Conservation (phyloP, 352 stramenopile species). For the Peronospora belbahrii region DNA sequence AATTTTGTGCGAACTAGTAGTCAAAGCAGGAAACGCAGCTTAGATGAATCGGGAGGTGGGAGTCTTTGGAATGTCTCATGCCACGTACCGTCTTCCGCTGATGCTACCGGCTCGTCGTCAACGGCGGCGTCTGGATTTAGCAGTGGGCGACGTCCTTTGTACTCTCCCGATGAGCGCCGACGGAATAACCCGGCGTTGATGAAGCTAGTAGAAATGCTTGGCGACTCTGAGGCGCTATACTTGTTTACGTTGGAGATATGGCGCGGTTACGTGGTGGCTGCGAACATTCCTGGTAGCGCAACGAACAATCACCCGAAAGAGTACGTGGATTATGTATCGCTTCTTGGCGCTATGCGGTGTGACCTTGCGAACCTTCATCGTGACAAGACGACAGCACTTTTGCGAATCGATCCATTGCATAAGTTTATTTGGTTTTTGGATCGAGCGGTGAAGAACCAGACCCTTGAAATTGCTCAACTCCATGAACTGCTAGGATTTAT, state of each 20-base stretch:
- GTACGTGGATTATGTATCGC: slow-evolving; percentile 79
- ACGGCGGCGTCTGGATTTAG: slow-evolving; percentile 21
- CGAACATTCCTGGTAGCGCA: slow-evolving; percentile 56
- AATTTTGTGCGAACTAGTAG: slow-evolving; percentile 9
- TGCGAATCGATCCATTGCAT: slow-evolving; percentile 71
- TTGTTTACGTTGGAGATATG: slow-evolving; percentile 70
- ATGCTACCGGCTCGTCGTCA: slow-evolving; percentile 19
- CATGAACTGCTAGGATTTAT: slow-evolving; percentile 67
- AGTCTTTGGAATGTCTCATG: slow-evolving; percentile 64
- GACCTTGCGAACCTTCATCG: slow-evolving; percentile 78
- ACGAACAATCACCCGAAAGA: slow-evolving; percentile 57
- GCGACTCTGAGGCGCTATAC: slow-evolving; percentile 78
- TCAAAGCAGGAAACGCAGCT: slow-evolving; percentile 25
- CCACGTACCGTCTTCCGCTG: slow-evolving; percentile 47
- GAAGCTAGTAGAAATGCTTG: slow-evolving; percentile 71
- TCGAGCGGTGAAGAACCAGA: slow-evolving; percentile 67
- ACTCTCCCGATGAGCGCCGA: slow-evolving; percentile 56
- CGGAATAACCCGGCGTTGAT: slow-evolving; percentile 55
- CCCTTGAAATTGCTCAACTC: slow-evolving; percentile 55
- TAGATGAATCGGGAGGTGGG: slow-evolving; percentile 23
- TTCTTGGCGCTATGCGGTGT: slow-evolving; percentile 68
- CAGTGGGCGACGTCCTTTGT: slow-evolving; percentile 22
- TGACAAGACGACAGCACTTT: slow-evolving; percentile 60
- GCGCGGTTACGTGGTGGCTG: slow-evolving; percentile 63
- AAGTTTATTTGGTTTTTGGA: slow-evolving; percentile 88